Base-by-base conservation (phyloP, 108 stramenopile genomes). In the Pseudonitzschia multiseries region DNA sequence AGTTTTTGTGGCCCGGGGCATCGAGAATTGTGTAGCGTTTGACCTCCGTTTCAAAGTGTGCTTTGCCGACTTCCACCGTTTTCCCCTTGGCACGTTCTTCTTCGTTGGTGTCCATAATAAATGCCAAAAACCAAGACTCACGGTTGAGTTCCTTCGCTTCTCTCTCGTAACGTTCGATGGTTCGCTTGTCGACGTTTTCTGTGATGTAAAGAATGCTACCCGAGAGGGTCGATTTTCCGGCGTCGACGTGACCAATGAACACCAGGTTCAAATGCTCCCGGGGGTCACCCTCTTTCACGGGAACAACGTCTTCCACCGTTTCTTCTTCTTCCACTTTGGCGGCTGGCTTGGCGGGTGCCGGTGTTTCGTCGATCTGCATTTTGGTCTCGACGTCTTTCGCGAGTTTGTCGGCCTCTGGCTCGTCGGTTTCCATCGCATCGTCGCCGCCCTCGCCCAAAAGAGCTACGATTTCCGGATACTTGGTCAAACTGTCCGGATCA, bases 61-160 rank as follows among this genome's bases (percentile, higher is more conserved):
- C 98, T 40, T 98, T 87, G 22, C 99, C 99, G 15, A 99, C 98
- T 75, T 99, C 99, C 0, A 99, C 98, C 9, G 99, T 99, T 81
- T 97, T 99, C 41, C 99, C 99, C 84, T 99, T 99, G 57, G 97
- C 98, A 63, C 99, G 89, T 74, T 99, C 99, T 72, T 99, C 97
- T 76, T 99, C 99, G 74, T 97, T 96, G 32, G 98, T 98, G 84
- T 99, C 99, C 98, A 99, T 99, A 76, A 99, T 99, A 81, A 97
- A 99, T 0, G 99, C 99, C 69, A 99, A 70, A 84, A 99, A 99
- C 99, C 99, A 99, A 13, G 96, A 97, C 77, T 99, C 99, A 52
- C 99, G 94, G 82, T 99, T 99, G n/a, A 89, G 84, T 44, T 97
- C 93, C 86, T 99, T 99, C 40, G 99, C 99, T 80, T 99, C 99